phyloP scores from a whole-genome alignment of 1,139 yeast genomes.

The Wickerhamiella pararugosa region DNA sequence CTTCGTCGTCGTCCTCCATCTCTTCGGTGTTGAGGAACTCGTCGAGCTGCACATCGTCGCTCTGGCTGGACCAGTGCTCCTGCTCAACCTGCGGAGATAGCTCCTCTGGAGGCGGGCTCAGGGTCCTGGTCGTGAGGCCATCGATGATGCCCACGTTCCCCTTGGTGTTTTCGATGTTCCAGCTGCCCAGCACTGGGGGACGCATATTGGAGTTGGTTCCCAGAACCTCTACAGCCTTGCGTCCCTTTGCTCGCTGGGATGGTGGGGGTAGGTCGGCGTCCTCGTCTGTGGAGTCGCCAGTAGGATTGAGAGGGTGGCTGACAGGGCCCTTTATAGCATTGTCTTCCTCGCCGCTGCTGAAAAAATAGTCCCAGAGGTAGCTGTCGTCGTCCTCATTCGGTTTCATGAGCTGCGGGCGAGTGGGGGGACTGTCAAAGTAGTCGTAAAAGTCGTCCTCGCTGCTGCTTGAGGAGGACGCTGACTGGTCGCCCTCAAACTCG shows the following conservation, averaged over 20 bases:
- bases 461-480: conserved; percentile 21
- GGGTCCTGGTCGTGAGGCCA: conserved; percentile 75
- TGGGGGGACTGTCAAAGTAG: conserved; percentile 4
- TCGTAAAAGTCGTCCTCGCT: conserved; percentile 18
- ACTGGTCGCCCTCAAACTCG: conserved; percentile 22
- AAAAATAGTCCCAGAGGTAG: conserved; percentile 28
- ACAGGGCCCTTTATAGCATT: conserved; percentile 9
- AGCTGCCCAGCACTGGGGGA: conserved; percentile 86
- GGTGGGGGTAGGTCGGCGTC: conserved; percentile 62
- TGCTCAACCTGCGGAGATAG: conserved; percentile 1
- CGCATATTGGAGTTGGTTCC: conserved; percentile 74
- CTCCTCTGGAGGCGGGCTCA: conserved; percentile 30
- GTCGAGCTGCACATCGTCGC: conserved; percentile 49
- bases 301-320: not conserved
- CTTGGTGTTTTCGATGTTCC: conserved; percentile 55
- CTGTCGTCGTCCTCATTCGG: conserved; percentile 25
- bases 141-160: conserved; percentile 90
- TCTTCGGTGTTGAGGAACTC: conserved; percentile 81
- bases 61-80: conserved; percentile 9
- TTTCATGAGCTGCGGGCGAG: not conserved
- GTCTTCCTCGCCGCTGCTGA: conserved; percentile 24
- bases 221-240: conserved; percentile 75
- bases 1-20: conserved; percentile 62
- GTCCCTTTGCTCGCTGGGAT: conserved; percentile 46
- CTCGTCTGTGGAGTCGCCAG: conserved; percentile 85